Evolutionary conservation across 345 rosid genomes (phyloP).

Genomic region (Bruguiera parviflora): DNA sequence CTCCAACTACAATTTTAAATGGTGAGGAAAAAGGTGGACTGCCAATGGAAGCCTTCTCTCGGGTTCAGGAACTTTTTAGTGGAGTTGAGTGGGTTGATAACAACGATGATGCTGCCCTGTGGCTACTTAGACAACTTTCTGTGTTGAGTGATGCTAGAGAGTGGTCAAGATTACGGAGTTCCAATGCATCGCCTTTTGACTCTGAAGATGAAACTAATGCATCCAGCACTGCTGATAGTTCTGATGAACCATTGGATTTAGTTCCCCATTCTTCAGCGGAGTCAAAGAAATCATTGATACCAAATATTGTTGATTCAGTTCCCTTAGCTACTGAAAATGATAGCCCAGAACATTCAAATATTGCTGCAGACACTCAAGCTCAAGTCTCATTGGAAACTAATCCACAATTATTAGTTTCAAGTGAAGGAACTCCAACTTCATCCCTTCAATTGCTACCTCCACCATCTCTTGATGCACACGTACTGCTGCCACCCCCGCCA

Average conservation of each 20-base stretch:
- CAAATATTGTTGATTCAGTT: slow-evolving; percentile 24
- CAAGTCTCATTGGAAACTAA: slow-evolving; percentile 31
- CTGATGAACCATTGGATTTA: slow-evolving; percentile 79
- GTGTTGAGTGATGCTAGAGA: slow-evolving; percentile 80
- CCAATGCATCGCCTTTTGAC: slow-evolving; percentile 62
- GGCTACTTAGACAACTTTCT: slow-evolving; percentile 93
- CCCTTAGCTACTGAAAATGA: slow-evolving; percentile 40
- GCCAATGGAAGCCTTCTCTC: slow-evolving; percentile 97
- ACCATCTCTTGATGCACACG: slow-evolving; percentile 8
- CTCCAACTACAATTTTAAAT: slow-evolving; percentile 61
- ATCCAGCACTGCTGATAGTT: slow-evolving; percentile 91
- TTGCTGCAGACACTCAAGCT: slow-evolving; percentile 34
- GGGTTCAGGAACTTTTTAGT: slow-evolving; percentile 93
- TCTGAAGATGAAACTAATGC: slow-evolving; percentile 93
- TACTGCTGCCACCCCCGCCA: slow-evolving; percentile 18
- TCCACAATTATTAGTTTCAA: slow-evolving; percentile 28
- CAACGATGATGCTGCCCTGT: slow-evolving; percentile 85
- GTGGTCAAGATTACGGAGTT: slow-evolving; percentile 63
- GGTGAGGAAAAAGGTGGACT: slow-evolving; percentile 97
- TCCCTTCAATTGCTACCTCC: slow-evolving; percentile 27
- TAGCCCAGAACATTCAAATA: slow-evolving; percentile 35
- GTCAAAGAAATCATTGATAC: slow-evolving; percentile 11
- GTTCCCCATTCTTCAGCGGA: slow-evolving; percentile 39
- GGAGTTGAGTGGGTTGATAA: slow-evolving; percentile 83
- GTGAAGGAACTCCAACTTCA: slow-evolving; percentile 29